Conservation (phyloP, 1,284 basidiomycete species). For the Puccinia hordei region DNA sequence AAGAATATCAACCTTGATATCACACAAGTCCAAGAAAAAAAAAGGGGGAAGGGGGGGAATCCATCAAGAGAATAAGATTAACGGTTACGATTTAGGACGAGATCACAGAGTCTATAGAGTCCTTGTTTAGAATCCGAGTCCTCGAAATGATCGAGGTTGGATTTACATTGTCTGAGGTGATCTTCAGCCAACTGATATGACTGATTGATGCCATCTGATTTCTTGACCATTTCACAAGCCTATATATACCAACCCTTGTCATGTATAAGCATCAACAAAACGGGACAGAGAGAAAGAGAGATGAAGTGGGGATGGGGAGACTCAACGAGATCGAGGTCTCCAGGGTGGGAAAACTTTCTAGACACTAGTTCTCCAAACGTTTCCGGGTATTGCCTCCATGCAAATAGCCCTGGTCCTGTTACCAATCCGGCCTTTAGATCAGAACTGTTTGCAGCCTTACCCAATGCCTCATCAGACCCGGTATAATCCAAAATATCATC, state of each 20-base stretch:
- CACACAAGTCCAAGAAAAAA: no score
- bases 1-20: no score
- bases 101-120: neutral
- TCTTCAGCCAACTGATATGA: conserved; percentile 75
- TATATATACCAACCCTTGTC: conserved; percentile 58
- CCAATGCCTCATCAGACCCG: conserved; percentile 65
- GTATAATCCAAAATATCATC: conserved; percentile 90
- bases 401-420: conserved; percentile 90
- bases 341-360: conserved; percentile 77
- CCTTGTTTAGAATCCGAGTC: conserved; percentile 73
- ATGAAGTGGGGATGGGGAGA: conserved; percentile 40
- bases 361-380: conserved; percentile 75
- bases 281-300: neutral
- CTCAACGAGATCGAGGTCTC: conserved; percentile 77
- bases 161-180: conserved; percentile 79
- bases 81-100: neutral
- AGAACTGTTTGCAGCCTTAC: conserved; percentile 78
- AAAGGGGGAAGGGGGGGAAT: no score
- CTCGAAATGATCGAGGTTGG: conserved; percentile 66
- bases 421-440: conserved; percentile 84
- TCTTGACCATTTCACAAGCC: conserved; percentile 74
- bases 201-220: conserved; percentile 75
- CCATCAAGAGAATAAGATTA: no score
- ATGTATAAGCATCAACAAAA: conserved; percentile 24
- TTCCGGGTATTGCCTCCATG: conserved; percentile 84